Percentiles rank a stretch among this genome's conserved stretches.
Conservation (phyloP, 2,329 filamentous ascomycete genomes). For the Aspergillus glaucus region DNA sequence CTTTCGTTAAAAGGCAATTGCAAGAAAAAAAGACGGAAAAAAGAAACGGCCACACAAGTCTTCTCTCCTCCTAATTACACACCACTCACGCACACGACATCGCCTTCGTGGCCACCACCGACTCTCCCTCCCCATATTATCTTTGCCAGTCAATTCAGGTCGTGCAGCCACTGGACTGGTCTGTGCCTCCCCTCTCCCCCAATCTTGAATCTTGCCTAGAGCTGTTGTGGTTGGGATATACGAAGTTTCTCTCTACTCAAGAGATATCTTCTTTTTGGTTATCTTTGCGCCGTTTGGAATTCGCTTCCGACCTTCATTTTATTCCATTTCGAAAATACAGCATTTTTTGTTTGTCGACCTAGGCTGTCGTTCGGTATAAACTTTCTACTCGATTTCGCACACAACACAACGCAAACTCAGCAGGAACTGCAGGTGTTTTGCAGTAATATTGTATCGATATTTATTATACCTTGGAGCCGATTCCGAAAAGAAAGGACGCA, state of each 20-base stretch:
- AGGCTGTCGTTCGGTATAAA: slow-evolving; percentile 1
- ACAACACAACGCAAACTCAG: slow-evolving; percentile 47
- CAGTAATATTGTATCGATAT: slow-evolving; percentile 35
- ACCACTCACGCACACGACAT: not conserved
- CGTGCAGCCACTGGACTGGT: slow-evolving; percentile 43
- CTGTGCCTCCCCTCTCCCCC: slow-evolving; percentile 25
- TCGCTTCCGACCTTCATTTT: slow-evolving; percentile 9
- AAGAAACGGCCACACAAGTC: slow-evolving; percentile 11
- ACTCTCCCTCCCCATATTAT: slow-evolving; percentile 11
- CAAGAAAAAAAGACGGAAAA: slow-evolving; percentile 7
- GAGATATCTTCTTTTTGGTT: slow-evolving; percentile 14
- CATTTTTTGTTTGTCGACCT: slow-evolving; percentile 3
- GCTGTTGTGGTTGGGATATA: slow-evolving; percentile 22
- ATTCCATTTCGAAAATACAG: slow-evolving; percentile 11
- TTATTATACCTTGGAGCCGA: slow-evolving; percentile 21
- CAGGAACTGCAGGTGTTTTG: slow-evolving; percentile 71
- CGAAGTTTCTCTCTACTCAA: slow-evolving; percentile 15
- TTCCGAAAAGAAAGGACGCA: not conserved
- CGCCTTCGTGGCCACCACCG: slow-evolving; percentile 9
- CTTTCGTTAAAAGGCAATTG: slow-evolving; percentile 26
- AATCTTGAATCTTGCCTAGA: slow-evolving; percentile 24
- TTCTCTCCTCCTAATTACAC: not conserved
- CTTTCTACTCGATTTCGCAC: slow-evolving; percentile 14
- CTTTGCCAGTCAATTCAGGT: slow-evolving; percentile 23
- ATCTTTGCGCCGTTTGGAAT: slow-evolving; percentile 6